Base-by-base conservation (phyloP, 192 early-diverging fungal genomes). In the Gaertneriomyces semiglobifer region DNA sequence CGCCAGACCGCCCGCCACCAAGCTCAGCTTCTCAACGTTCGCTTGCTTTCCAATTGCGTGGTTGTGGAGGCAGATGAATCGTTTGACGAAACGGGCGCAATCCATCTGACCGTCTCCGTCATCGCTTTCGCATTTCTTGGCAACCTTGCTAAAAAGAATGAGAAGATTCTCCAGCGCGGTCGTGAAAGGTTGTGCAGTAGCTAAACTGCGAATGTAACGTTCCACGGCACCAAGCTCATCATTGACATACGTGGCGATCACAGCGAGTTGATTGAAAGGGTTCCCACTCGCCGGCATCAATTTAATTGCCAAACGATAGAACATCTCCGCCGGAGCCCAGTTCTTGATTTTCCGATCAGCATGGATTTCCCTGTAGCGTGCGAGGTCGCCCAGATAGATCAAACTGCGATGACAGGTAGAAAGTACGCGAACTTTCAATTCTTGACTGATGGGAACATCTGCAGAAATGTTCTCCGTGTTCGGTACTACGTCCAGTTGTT, bases 251-350 rank as follows among this genome's bases (percentile, higher is more conserved):
- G 83, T 84, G 4, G 78, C 78, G 52, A 90, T 77, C 1, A 90
- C 88, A 1, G 87, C 89, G n/a, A 90, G 72, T 73, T 90, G 89
- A 66, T 90, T 90, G 66, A 86, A 90, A 0, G 89, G 88, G 62
- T 88, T 88, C 44, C 85, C 85, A 58, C 76, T 83, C 2, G 74
- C 70, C 7, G 89, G 88, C 10, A 86, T 65, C 12, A 90, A 66
- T 7, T 72, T 75, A 53, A 83, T 62, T 3, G 89, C 88, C 51
- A 88, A 68, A 48, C 72, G 73, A 72, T 90, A 90, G 63, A 86
- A 90, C 53, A 82, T 81, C 16, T 72, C 44, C 4, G 87, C 85
- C 1, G 74, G 66, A 0, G 73, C 65, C 79, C 81, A 88, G 48
- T 86, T 85, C 54, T 88, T 84, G 44, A 70, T 71, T 33, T 74